Percentiles rank a stretch among this genome's conserved stretches.
Conservation (phyloP, 1,139 yeast genomes). For the Protomyces lactucae-debilis region DNA sequence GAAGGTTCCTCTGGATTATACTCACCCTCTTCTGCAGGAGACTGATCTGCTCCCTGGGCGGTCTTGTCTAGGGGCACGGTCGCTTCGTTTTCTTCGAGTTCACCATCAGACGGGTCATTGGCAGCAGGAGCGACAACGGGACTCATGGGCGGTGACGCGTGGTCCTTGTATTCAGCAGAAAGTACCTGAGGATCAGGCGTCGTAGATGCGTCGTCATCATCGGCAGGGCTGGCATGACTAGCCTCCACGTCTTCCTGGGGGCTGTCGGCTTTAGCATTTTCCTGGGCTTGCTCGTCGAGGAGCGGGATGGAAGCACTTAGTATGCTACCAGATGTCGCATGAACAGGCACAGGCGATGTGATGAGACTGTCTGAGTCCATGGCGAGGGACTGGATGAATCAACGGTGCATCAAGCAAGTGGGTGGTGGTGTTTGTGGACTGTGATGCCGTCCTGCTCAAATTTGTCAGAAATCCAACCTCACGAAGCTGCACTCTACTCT, state of each 20-base stretch:
- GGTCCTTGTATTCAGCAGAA: neutral
- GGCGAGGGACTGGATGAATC: neutral
- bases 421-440: neutral
- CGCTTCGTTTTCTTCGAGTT: neutral
- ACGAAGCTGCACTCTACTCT: too few species aligned
- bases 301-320: neutral
- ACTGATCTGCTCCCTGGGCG: neutral
- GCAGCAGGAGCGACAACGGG: neutral
- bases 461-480: too few species aligned
- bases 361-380: neutral
- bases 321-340: neutral
- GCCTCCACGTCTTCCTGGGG: neutral
- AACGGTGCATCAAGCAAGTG: neutral
- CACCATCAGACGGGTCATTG: neutral
- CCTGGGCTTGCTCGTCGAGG: neutral
- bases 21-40: neutral
- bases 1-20: neutral
- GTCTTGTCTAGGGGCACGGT: neutral
- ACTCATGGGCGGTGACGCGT: neutral
- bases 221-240: neutral
- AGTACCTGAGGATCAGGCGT: neutral
- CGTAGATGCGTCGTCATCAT: neutral
- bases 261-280: neutral
- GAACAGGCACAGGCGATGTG: neutral
- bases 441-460: too few species aligned